Conservation (phyloP, 768 basidiomycete genomes). For the Leccinum sublutescens region DNA sequence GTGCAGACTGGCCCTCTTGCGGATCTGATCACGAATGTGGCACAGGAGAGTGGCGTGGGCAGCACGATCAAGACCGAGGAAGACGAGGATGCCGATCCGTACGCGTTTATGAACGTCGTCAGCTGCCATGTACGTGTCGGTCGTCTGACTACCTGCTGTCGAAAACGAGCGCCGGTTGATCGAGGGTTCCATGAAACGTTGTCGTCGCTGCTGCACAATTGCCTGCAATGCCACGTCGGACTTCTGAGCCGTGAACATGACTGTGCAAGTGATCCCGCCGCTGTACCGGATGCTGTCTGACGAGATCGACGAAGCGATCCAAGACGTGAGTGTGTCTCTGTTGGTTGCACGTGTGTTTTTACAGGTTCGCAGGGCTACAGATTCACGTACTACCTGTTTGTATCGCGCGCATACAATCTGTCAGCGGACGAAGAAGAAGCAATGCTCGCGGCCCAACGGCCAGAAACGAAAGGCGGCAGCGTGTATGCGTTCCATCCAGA, state of each 20-base stretch:
- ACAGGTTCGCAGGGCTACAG: constrained; percentile 45
- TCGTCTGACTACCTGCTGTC: constrained; percentile 59
- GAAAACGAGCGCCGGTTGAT: constrained; percentile 46
- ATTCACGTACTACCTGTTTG: constrained; percentile 72
- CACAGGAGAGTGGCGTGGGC: constrained; percentile 74
- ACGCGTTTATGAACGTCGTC: constrained; percentile 80
- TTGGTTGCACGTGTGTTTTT: background rate
- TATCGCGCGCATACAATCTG: constrained; percentile 78
- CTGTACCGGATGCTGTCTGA: constrained; percentile 88
- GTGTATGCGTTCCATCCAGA: constrained; percentile 83
- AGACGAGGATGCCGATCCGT: constrained; percentile 59
- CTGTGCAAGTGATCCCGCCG: constrained; percentile 87
- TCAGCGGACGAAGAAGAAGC: constrained; percentile 64
- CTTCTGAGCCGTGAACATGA: constrained; percentile 95
- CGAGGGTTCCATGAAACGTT: constrained; percentile 55
- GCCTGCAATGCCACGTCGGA: constrained; percentile 55
- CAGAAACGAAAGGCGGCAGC: constrained; percentile 45
- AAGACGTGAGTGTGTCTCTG: constrained; percentile 49
- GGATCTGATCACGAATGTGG: constrained; percentile 75
- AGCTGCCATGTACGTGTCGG: constrained; percentile 60
- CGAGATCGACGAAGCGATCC: constrained; percentile 73
- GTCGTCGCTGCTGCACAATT: constrained; percentile 36
- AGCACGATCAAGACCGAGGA: constrained; percentile 89
- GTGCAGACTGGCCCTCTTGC: constrained; percentile 73
- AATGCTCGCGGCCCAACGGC: constrained; percentile 41